phyloP scores from a whole-genome alignment of 805 yeast genomes.

The Blastobotrys attinorum region DNA sequence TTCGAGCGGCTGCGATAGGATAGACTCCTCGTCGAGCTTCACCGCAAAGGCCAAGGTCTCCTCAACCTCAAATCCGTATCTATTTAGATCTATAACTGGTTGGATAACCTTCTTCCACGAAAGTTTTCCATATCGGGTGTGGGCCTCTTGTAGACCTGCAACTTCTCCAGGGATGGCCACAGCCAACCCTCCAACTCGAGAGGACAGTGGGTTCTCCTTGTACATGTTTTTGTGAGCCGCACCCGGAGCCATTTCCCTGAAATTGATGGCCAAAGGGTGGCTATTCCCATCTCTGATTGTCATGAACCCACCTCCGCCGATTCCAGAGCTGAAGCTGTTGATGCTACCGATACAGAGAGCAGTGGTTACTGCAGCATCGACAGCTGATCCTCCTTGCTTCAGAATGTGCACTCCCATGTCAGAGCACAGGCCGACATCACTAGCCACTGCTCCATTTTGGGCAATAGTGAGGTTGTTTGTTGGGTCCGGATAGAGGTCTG shows the following conservation, averaged over 20 bases:
- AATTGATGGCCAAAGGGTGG: constrained; percentile 61
- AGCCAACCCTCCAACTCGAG: constrained; percentile 80
- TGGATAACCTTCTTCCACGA: constrained; percentile 64
- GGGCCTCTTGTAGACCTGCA: constrained; percentile 66
- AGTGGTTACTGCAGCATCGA: constrained; percentile 87
- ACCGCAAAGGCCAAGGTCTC: constrained; percentile 35
- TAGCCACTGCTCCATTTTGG: constrained; percentile 46
- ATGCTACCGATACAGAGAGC: constrained; percentile 82
- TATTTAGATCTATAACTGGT: constrained; percentile 65
- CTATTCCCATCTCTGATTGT: constrained; percentile 38
- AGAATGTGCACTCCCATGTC: constrained; percentile 52
- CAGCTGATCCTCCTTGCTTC: constrained; percentile 62
- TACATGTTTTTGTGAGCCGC: constrained; percentile 60
- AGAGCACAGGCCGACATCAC: constrained; percentile 60
- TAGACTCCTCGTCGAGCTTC: constrained; percentile 28
- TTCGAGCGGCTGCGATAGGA: constrained; percentile 18
- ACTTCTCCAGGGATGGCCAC: constrained; percentile 88
- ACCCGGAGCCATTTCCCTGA: constrained; percentile 81
- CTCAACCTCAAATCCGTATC: constrained; percentile 52
- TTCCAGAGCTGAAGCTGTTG: constrained; percentile 77
- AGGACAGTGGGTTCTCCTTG: constrained; percentile 35
- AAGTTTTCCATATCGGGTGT: constrained; percentile 53
- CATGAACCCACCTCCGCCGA: constrained; percentile 89
- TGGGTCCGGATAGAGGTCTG: too few species aligned
- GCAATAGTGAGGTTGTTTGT: constrained; percentile 7